These are phyloP conservation scores for Chytriomyces sp. DNA, from an alignment of 192 early-diverging fungal genomes.

Conservation along the genomic window DNA sequence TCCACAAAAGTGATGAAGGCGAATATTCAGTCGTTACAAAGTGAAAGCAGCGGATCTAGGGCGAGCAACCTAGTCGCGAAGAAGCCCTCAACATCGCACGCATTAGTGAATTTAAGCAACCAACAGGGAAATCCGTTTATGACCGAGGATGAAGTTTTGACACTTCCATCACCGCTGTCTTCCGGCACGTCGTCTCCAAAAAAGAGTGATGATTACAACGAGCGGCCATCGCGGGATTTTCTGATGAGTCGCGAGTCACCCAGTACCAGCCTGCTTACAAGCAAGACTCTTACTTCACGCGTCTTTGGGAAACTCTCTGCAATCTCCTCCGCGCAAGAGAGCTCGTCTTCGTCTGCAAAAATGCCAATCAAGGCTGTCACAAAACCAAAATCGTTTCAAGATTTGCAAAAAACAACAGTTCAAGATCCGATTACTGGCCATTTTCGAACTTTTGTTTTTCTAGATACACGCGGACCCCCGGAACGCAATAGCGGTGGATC, in stretches of 20 bases:
- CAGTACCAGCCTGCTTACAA: background rate
- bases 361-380: background rate
- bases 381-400: too few relatives aligned
- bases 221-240: background rate
- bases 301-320: too few relatives aligned
- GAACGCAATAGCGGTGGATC: conserved; percentile 16
- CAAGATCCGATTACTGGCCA: conserved; percentile 21
- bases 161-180: too few relatives aligned
- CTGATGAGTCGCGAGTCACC: background rate
- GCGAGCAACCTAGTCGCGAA: too few relatives aligned
- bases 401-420: background rate
- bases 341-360: background rate
- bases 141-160: too few relatives aligned
- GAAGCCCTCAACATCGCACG: too few relatives aligned
- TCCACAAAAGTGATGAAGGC: too few relatives aligned
- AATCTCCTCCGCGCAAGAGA: background rate
- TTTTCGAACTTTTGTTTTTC: conserved; percentile 8
- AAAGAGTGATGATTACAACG: background rate
- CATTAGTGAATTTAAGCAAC: too few relatives aligned
- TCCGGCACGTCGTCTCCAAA: too few relatives aligned
- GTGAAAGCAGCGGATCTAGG: too few relatives aligned
- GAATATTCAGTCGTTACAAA: too few relatives aligned
- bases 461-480: conserved; percentile 19
- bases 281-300: background rate
- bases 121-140: too few relatives aligned